Evolutionary conservation across 2,329 filamentous ascomycete species (phyloP), one percentile per base, ranked within the genome.

Genomic region (Neonectria magnoliae): DNA sequence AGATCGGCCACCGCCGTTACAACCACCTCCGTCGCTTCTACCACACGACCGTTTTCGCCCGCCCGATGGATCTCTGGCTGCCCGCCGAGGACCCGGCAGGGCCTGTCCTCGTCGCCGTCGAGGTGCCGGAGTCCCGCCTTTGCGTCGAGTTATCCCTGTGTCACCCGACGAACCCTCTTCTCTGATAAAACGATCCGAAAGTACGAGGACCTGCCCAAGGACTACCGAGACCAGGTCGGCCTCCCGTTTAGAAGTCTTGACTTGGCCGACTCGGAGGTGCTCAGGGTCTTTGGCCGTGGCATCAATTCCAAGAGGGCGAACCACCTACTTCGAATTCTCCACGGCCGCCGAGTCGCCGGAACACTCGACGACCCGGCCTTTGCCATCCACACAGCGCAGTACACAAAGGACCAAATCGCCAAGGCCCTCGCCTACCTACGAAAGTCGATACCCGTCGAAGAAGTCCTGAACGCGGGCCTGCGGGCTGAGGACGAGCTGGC

Each of bases 291-390:
- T 65, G 85, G 87, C 1, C 71, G 80, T 5, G 77, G 78, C 13
- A 78, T 89, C 50, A 76, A 79, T 64, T 74, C 80, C 1, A 68
- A 71, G 4, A 71, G 75, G 5, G 88, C 84, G 20, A 90, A 90
- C 73, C 78, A 77, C 48, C 76, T 90, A 47, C 76, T 91, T 54
- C 80, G 81, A 57, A 85, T 90, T 54, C 76, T 90, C 13, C 89
- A 91, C 73, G 89, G 88, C 9, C 84, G 88, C 38, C 82, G 89
- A 44, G 87, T 91, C 22, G 87, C 88, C 8, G 89, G 89, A 36
- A 90, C 88, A 3, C 79, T 91, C 45, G 83, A 88, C 11, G 88
- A 91, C 71, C 88, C 88, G 2, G 79, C 78, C 5, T 81, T 86
- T 52, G 77, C 78, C 38, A 67, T 77, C 27, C 83, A 87, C 67